A percentile compares a stretch with the other conserved stretches of the same genome.
Evolutionary conservation across 208 protist genomes (phyloP).

Genomic region (Plasmodiophora brassicae): DNA sequence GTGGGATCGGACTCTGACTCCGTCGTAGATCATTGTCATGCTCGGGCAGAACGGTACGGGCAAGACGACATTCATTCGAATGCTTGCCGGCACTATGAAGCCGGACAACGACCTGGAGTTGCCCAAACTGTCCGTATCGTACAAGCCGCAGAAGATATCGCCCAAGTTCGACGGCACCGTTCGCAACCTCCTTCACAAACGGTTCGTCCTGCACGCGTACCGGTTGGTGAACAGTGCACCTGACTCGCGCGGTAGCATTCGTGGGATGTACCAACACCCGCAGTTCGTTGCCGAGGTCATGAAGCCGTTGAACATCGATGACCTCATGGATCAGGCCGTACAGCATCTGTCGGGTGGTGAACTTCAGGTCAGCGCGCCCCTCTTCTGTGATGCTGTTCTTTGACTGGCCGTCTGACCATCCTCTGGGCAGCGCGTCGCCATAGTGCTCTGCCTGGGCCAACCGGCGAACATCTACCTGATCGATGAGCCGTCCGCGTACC

Average conservation of each 20-base stretch:
- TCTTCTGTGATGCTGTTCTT: too few relatives aligned
- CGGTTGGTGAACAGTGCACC: too few relatives aligned
- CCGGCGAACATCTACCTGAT: constrained; percentile 99
- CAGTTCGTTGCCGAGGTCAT: constrained; percentile 97
- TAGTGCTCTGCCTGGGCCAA: constrained; percentile 93
- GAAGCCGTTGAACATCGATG: constrained; percentile 95
- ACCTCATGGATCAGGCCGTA: constrained; percentile 91
- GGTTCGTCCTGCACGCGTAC: not conserved
- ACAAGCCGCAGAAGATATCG: constrained; percentile 99
- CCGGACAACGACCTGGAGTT: constrained; percentile 63
- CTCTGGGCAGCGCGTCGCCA: constrained; percentile 83
- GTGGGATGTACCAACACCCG: constrained; percentile 78
- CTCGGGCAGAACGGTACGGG: constrained; percentile 99
- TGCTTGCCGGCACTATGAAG: constrained; percentile 85
- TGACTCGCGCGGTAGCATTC: too few relatives aligned
- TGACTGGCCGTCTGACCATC: not conserved
- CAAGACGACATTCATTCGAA: constrained; percentile 98
- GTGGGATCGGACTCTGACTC: too few relatives aligned
- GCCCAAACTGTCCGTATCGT: constrained; percentile 92
- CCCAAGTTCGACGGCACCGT: constrained; percentile 85
- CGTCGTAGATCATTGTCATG: constrained; percentile 97
- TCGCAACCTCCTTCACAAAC: constrained; percentile 53
- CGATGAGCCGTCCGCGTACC: constrained; percentile 99
- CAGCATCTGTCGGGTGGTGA: constrained; percentile 99
- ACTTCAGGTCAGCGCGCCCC: constrained; percentile 78